Evolutionary conservation across 345 rosid species (phyloP), one percentile per base, ranked within the genome.

Genomic region (Cardamine chenopodiifolia): DNA sequence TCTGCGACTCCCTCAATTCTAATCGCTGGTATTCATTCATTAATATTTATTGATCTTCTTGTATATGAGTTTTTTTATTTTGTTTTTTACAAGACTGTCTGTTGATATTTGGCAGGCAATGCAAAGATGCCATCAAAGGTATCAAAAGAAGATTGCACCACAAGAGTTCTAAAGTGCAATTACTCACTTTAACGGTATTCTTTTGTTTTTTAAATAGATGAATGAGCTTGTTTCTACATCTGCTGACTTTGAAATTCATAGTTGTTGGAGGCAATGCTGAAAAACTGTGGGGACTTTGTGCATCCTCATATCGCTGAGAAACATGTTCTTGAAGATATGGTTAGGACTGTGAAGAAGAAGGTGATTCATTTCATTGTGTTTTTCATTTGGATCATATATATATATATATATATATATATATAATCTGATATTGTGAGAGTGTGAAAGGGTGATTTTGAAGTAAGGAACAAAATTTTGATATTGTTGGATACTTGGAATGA

Each of bases 401-500:
- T 11, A 35, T 10, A 37, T n/a, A n/a, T 3, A 23, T 3, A 23
- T 23, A 23, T 10, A 10, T 3, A 3, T 0, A 44, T 1, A 44
- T 4, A 15, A 44, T n/a, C 18, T 44, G 49, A n/a, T n/a, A 44
- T 44, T 2, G 9, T n/a, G 19, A 15, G 3, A 6, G 54, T 57
- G 31, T 65, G 60, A 77, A 80, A 92, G 97, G 75, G 90, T 23
- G 95, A 96, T 73, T 87, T 80, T 83, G 82, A 85, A 62, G 96
- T 96, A 49, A 86, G 96, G 68, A 87, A 89, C 79, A 96, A 80
- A 82, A 82, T 89, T 53, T 81, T 96, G 84, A 78, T 76, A 37
- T 83, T 96, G 84, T 73, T 96, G 85, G 96, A 96, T 71, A 83
- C 96, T 63, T 96, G 99, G 99, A 91, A 92, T 77, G 97, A 88